Conservation (phyloP, 2,329 filamentous ascomycete genomes). For the Emmonsia crescens region DNA sequence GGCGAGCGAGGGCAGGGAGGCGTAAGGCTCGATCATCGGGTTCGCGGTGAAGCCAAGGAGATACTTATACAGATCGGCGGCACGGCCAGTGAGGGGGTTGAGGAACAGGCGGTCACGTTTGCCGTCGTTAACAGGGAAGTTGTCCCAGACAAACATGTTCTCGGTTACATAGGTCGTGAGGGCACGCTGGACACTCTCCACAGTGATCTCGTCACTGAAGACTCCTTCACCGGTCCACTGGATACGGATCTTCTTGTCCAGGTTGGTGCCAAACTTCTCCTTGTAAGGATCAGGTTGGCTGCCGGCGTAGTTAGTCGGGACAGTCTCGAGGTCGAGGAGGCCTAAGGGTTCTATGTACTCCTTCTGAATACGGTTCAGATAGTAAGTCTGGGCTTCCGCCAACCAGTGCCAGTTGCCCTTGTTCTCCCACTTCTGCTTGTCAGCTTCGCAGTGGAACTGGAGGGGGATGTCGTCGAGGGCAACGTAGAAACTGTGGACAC, state of each 20-base stretch:
- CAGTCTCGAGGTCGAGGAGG: constrained; percentile 14
- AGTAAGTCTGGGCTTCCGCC: constrained; percentile 15
- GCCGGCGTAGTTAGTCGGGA: constrained; percentile 16
- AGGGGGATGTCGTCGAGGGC: constrained; percentile 15
- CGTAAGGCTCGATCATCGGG: constrained; percentile 15
- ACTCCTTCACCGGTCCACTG: constrained; percentile 19
- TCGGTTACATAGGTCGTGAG: constrained; percentile 15
- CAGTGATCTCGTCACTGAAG: constrained; percentile 16
- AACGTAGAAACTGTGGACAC: constrained; percentile 15
- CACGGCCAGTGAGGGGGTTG: constrained; percentile 16
- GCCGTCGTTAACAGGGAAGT: constrained; percentile 19
- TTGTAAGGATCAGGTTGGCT: constrained; percentile 15
- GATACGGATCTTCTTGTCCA: constrained; percentile 18
- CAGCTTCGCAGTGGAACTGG: constrained; percentile 14
- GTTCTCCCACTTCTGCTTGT: constrained; percentile 13
- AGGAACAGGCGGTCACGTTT: constrained; percentile 16
- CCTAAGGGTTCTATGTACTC: constrained; percentile 13
- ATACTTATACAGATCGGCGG: constrained; percentile 14
- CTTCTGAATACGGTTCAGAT: constrained; percentile 15
- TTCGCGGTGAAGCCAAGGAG: constrained; percentile 17
- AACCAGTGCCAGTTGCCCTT: constrained; percentile 12
- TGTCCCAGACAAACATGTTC: constrained; percentile 17
- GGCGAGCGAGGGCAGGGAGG: constrained; percentile 14
- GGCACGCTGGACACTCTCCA: constrained; percentile 13
- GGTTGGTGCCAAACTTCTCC: constrained; percentile 13